Conservation (phyloP, 2,329 filamentous ascomycete species). For the Epicoccum nigrum region DNA sequence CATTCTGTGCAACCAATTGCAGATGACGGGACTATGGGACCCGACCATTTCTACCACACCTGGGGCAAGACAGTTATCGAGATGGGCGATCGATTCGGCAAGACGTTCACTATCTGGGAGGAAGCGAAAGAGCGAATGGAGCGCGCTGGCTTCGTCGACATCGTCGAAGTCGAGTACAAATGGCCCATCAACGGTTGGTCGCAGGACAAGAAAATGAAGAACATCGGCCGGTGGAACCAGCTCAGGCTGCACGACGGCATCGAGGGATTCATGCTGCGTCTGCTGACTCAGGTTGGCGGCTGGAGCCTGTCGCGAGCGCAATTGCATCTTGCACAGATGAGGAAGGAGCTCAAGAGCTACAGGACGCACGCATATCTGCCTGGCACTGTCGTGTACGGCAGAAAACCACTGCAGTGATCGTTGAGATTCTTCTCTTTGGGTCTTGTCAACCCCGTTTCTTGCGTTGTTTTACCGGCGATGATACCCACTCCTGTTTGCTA, state of each 20-base stretch:
- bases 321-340: conserved; percentile 46
- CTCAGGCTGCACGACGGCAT: conserved; percentile 45
- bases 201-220: conserved; percentile 38
- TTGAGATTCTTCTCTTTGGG: neutral
- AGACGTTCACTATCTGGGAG: conserved; percentile 45
- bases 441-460: neutral
- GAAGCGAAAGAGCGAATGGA: conserved; percentile 42
- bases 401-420: conserved; percentile 34
- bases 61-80: conserved; percentile 46
- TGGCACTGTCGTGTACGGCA: conserved; percentile 45
- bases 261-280: conserved; percentile 46
- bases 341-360: conserved; percentile 41
- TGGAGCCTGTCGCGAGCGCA: conserved; percentile 45
- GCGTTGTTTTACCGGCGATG: neutral
- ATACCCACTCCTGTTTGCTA: conserved; percentile 7
- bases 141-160: conserved; percentile 44
- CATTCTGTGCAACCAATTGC: conserved; percentile 48
- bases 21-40: conserved; percentile 49
- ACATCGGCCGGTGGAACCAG: conserved; percentile 48
- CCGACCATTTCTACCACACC: conserved; percentile 45
- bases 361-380: conserved; percentile 45
- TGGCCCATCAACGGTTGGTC: conserved; percentile 48
- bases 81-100: conserved; percentile 48
- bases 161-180: conserved; percentile 39
- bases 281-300: conserved; percentile 45